Conservation (phyloP, 2,329 filamentous ascomycete genomes). For the Aspergillus novofumigatus region DNA sequence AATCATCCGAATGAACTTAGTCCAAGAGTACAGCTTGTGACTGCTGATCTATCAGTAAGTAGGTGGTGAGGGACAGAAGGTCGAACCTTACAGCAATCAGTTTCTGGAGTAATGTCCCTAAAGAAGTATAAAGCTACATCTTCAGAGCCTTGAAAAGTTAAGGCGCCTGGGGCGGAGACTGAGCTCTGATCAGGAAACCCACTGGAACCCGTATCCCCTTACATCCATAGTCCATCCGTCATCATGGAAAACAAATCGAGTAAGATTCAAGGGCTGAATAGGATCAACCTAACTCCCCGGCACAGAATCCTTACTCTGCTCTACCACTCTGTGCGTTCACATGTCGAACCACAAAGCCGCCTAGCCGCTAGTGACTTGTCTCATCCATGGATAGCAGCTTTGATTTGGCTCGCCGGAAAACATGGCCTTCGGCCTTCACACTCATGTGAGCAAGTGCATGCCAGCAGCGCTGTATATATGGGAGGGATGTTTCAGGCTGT, state of each 20-base stretch:
- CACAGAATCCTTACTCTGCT: background rate
- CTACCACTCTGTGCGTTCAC: slow-evolving; percentile 1
- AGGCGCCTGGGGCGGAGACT: background rate
- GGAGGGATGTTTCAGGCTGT: background rate
- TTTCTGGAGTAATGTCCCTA: no score
- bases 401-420: slow-evolving; percentile 3
- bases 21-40: no score
- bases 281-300: background rate
- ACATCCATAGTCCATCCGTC: background rate
- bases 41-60: no score
- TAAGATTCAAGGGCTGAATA: background rate
- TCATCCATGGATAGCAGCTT: slow-evolving; percentile 8
- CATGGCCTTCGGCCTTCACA: background rate
- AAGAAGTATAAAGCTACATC: no score
- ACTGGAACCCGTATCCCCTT: no score
- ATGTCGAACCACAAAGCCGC: background rate
- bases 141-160: no score
- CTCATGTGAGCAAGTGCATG: background rate
- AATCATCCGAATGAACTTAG: no score
- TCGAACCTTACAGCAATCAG: no score
- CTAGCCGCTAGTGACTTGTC: slow-evolving; percentile 4
- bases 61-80: no score
- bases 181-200: background rate
- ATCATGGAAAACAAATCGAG: background rate
- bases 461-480: background rate